Percentiles rank a stretch among this genome's conserved stretches.
phyloP scores from a whole-genome alignment of 129 eudicot genomes.

The Heracleum sosnowskyi region DNA sequence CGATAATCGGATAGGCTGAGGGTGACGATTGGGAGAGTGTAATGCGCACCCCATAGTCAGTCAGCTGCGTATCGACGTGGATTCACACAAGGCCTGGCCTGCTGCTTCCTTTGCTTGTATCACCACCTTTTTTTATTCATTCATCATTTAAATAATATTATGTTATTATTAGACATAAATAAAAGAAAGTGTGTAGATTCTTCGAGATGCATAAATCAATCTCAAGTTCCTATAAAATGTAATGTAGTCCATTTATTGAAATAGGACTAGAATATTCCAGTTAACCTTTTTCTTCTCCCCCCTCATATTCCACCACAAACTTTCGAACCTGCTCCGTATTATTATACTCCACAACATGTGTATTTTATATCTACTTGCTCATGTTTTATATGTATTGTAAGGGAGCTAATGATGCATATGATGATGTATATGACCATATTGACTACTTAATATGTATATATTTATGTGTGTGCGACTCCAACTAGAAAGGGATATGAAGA shows the following conservation, averaged over 20 bases:
- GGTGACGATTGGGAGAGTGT: constrained; percentile 29
- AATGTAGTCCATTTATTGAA: background rate
- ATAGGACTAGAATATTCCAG: background rate
- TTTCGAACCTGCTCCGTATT: background rate
- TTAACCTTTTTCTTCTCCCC: background rate
- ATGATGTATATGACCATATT: background rate
- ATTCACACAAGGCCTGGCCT: constrained; percentile 35
- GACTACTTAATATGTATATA: background rate
- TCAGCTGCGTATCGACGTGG: constrained; percentile 61
- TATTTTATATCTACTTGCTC: background rate
- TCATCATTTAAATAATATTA: no score
- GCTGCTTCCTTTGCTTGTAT: constrained; percentile 47
- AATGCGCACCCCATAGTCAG: constrained; percentile 56
- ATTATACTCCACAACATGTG: background rate
- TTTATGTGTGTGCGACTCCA: background rate
- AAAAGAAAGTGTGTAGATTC: constrained; percentile 2
- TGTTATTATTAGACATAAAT: background rate
- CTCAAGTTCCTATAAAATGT: constrained; percentile 1
- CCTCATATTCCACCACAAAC: constrained; percentile 7
- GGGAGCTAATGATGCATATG: background rate
- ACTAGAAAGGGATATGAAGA: background rate
- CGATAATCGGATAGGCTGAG: background rate
- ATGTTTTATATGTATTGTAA: background rate
- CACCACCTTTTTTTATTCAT: constrained; percentile 28
- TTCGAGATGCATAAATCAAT: constrained; percentile 3